Evolutionary conservation across 148 eudicot species (phyloP).

Genomic region (Cornus kousa): DNA sequence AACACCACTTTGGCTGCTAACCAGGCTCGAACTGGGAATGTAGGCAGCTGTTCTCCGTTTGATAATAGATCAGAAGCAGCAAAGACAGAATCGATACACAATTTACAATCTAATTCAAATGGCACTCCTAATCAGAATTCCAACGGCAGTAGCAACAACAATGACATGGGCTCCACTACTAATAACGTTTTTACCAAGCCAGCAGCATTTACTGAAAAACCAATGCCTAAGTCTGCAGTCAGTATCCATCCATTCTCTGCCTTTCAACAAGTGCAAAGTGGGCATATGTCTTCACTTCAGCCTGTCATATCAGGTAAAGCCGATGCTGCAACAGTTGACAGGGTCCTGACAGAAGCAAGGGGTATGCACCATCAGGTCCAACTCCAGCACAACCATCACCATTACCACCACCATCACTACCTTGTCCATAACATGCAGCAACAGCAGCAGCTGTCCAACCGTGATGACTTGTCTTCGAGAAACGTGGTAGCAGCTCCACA

Average conservation of each 20-base stretch:
- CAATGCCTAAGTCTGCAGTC: slow-evolving; percentile 35
- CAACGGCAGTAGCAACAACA: slow-evolving; percentile 68
- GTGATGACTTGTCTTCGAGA: slow-evolving; percentile 32
- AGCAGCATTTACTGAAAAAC: slow-evolving; percentile 29
- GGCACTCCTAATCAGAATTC: slow-evolving; percentile 50
- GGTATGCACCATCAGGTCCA: slow-evolving; percentile 29
- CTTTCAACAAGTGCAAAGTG: slow-evolving; percentile 34
- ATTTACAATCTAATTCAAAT: slow-evolving; percentile 38
- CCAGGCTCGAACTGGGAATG: slow-evolving; percentile 56
- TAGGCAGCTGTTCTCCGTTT: slow-evolving; percentile 70
- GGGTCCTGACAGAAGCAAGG: slow-evolving; percentile 16
- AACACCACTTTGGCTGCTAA: slow-evolving; percentile 42
- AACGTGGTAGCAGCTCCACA: slow-evolving; percentile 27
- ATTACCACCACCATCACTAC: slow-evolving; percentile 57
- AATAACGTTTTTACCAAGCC: slow-evolving; percentile 41
- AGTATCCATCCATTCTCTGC: slow-evolving; percentile 36
- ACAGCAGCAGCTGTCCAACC: slow-evolving; percentile 22
- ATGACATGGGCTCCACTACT: slow-evolving; percentile 73
- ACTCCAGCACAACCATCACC: slow-evolving; percentile 57
- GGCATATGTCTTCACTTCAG: slow-evolving; percentile 23
- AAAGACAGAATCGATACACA: slow-evolving; percentile 36
- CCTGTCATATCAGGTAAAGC: slow-evolving; percentile 16
- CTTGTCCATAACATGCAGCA: slow-evolving; percentile 44
- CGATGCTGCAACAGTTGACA: slow-evolving; percentile 18
- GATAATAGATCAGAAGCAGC: slow-evolving; percentile 62